A percentile compares a stretch with the other conserved stretches of the same genome.
These are phyloP conservation scores for Fistulifera solaris DNA, from an alignment of 108 stramenopile genomes.

Conservation along the genomic window DNA sequence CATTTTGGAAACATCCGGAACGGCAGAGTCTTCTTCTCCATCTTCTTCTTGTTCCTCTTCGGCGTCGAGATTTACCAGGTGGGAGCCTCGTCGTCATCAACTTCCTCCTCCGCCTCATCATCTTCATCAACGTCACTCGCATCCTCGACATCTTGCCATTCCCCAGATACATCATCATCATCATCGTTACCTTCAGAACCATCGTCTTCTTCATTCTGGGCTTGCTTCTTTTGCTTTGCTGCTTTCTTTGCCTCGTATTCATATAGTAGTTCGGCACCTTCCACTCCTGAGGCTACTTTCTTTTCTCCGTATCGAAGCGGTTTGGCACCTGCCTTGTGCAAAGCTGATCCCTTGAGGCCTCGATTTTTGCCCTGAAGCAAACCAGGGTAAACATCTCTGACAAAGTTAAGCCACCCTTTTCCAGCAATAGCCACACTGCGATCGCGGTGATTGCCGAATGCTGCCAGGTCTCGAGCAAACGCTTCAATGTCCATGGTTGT, in stretches of 20 bases:
- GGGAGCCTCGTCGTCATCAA: conserved; percentile 54
- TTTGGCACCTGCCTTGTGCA: conserved; percentile 65
- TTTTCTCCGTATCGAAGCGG: conserved; percentile 85
- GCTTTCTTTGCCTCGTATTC: conserved; percentile 77
- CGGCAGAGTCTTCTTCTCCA: conserved; percentile 15
- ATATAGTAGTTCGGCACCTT: conserved; percentile 86
- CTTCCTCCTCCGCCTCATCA: conserved; percentile 35
- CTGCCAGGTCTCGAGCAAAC: conserved; percentile 92
- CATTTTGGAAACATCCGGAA: conserved; percentile 57
- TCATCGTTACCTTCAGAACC: conserved; percentile 41
- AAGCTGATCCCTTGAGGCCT: conserved; percentile 71
- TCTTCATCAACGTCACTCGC: conserved; percentile 42
- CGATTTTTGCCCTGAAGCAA: conserved; percentile 88
- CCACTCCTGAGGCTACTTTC: conserved; percentile 76
- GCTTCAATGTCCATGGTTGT: conserved; percentile 75
- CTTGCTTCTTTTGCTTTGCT: conserved; percentile 22
- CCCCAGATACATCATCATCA: conserved; percentile 31
- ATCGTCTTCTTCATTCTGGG: conserved; percentile 32
- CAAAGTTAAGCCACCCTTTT: conserved; percentile 82
- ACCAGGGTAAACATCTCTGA: conserved; percentile 86
- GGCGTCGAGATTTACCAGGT: conserved; percentile 40
- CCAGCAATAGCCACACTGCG: conserved; percentile 91
- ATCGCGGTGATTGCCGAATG: conserved; percentile 84
- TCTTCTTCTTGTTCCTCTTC: conserved; percentile 15
- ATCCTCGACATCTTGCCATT: conserved; percentile 27